phyloP scores from a whole-genome alignment of 2,329 filamentous ascomycete genomes.

The Fusarium sp. region DNA sequence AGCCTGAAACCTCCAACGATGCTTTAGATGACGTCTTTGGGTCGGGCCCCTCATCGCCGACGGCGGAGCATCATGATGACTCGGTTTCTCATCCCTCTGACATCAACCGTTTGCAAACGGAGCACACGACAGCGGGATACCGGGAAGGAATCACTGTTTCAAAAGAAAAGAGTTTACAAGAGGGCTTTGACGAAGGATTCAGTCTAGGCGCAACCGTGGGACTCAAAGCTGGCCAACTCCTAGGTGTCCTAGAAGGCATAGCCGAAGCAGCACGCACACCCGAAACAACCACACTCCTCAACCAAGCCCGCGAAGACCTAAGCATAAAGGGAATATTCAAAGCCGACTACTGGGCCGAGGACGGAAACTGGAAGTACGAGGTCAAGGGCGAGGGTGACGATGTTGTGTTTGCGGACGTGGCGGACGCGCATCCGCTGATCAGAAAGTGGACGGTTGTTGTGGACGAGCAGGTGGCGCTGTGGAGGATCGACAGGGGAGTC shows the following conservation, averaged over 20 bases:
- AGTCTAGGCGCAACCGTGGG: conserved; percentile 83
- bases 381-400: conserved; percentile 53
- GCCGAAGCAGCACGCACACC: conserved; percentile 54
- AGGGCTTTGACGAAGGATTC: conserved; percentile 92
- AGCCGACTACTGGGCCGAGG: conserved; percentile 69
- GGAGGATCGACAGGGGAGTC: conserved; percentile 48
- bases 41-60: conserved; percentile 39
- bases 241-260: conserved; percentile 81
- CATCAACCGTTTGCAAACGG: conserved; percentile 73
- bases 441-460: conserved; percentile 62
- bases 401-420: conserved; percentile 68
- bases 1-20: conserved; percentile 33
- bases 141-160: conserved; percentile 82
- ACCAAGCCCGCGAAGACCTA: conserved; percentile 65
- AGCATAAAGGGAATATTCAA: conserved; percentile 69
- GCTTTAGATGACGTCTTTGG: conserved; percentile 52
- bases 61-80: conserved; percentile 8
- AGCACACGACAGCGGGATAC: conserved; percentile 86
- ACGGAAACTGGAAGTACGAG: conserved; percentile 75
- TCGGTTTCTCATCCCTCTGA: conserved; percentile 62
- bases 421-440: conserved; percentile 71
- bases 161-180: conserved; percentile 79
- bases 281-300: conserved; percentile 10
- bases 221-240: conserved; percentile 72
- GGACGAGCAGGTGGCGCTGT: conserved; percentile 45